These are phyloP conservation scores for Plasmodium ovale DNA, from an alignment of 169 alveolate species.

Conservation along the genomic window DNA sequence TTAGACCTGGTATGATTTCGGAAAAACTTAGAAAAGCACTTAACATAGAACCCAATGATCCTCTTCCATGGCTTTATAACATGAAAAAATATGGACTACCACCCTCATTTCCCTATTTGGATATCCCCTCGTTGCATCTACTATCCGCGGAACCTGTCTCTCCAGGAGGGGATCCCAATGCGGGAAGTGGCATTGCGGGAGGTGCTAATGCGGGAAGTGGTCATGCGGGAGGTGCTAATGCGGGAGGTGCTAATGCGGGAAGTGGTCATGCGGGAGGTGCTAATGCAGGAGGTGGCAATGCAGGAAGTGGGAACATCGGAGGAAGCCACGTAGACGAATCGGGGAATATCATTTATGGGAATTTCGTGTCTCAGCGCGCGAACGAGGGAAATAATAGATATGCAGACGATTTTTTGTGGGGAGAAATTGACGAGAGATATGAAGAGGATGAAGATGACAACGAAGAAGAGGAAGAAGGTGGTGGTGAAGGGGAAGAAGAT, in stretches of 20 bases:
- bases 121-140: slow-evolving; percentile 96
- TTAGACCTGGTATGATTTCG: slow-evolving; percentile 96
- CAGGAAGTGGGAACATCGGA: not conserved
- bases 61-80: slow-evolving; percentile 97
- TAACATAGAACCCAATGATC: slow-evolving; percentile 96
- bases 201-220: not conserved
- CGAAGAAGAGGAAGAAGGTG: slow-evolving; percentile 13
- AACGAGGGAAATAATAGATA: slow-evolving; percentile 52
- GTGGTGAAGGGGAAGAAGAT: not conserved
- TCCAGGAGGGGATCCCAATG: slow-evolving; percentile 87
- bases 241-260: not conserved
- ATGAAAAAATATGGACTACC: slow-evolving; percentile 99
- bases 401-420: slow-evolving; percentile 82
- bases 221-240: not conserved
- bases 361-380: slow-evolving; percentile 77
- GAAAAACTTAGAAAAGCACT: slow-evolving; percentile 95
- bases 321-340: slow-evolving; percentile 80
- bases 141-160: too few species aligned
- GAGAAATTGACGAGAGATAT: slow-evolving; percentile 65
- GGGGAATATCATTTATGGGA: slow-evolving; percentile 81
- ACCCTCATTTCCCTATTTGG: slow-evolving; percentile 98
- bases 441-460: slow-evolving; percentile 76
- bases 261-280: not conserved
- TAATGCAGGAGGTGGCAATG: not conserved
- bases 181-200: not conserved